Evolutionary conservation across 306 rosid species (phyloP).

Genomic region (Gleditsia sinensis): DNA sequence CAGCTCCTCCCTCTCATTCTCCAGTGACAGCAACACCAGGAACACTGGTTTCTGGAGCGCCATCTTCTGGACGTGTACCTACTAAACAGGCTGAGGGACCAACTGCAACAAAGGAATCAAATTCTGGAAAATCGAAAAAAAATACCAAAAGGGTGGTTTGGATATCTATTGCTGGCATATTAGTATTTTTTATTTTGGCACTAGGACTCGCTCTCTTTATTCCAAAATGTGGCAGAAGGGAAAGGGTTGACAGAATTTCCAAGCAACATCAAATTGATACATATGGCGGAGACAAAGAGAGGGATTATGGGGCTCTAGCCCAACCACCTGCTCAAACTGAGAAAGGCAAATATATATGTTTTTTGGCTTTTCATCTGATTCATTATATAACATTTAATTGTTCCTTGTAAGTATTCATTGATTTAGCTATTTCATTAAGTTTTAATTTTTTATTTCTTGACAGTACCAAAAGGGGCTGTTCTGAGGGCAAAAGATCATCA

Average conservation of each 20-base stretch:
- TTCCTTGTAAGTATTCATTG: not conserved
- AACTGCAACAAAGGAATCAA: slow-evolving; percentile 53
- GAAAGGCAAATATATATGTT: slow-evolving; percentile 53
- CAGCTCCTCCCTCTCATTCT: slow-evolving; percentile 55
- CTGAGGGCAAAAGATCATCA: slow-evolving; percentile 54
- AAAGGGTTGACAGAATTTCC: slow-evolving; percentile 53
- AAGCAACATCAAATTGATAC: slow-evolving; percentile 66
- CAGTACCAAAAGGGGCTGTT: slow-evolving; percentile 59
- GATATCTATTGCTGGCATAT: slow-evolving; percentile 66
- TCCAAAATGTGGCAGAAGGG: slow-evolving; percentile 63
- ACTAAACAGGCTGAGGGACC: slow-evolving; percentile 67
- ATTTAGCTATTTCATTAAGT: not conserved
- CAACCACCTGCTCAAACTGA: slow-evolving; percentile 56
- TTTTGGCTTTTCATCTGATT: slow-evolving; percentile 27
- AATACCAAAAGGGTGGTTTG: slow-evolving; percentile 65
- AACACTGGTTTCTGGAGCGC: slow-evolving; percentile 47
- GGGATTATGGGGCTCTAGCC: slow-evolving; percentile 47
- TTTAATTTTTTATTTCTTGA: slow-evolving; percentile 18
- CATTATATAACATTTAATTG: slow-evolving; percentile 19
- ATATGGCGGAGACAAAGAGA: slow-evolving; percentile 64
- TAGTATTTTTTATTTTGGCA: slow-evolving; percentile 53
- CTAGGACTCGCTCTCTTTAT: slow-evolving; percentile 61
- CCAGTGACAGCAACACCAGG: slow-evolving; percentile 49
- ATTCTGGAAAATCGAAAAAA: slow-evolving; percentile 54
- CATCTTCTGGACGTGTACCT: slow-evolving; percentile 53